Conservation (phyloP, 805 yeast species). For the Starmerella bombicola region DNA sequence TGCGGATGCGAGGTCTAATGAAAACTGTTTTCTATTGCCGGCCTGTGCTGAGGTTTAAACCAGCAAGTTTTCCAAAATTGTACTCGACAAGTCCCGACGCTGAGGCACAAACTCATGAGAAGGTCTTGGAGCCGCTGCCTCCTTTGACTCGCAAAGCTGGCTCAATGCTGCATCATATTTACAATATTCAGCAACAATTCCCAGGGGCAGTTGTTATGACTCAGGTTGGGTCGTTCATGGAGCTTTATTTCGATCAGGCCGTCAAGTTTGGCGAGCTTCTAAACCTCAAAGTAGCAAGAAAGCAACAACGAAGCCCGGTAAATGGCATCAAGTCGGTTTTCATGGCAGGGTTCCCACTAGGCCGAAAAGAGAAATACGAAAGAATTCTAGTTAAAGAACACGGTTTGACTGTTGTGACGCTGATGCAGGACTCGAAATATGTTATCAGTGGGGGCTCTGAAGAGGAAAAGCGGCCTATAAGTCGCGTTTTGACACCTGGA, state of each 20-base stretch:
- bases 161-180: slow-evolving; percentile 19
- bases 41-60: no score
- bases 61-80: no score
- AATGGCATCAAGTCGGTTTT: slow-evolving; percentile 23
- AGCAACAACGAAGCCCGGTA: slow-evolving; percentile 27
- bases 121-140: no score
- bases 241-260: slow-evolving; percentile 79
- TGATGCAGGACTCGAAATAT: slow-evolving; percentile 38
- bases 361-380: slow-evolving; percentile 58
- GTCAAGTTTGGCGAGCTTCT: slow-evolving; percentile 53
- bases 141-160: background rate
- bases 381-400: slow-evolving; percentile 58
- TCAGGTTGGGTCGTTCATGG: slow-evolving; percentile 26
- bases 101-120: no score
- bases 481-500: slow-evolving; percentile 82
- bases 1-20: no score
- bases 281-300: slow-evolving; percentile 56
- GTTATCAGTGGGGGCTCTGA: slow-evolving; percentile 27
- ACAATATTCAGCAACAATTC: slow-evolving; percentile 33
- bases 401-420: slow-evolving; percentile 62
- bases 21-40: no score
- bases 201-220: slow-evolving; percentile 41
- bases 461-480: slow-evolving; percentile 44
- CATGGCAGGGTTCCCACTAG: slow-evolving; percentile 86
- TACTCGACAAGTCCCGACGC: no score